Evolutionary conservation across 768 basidiomycete genomes (phyloP), one percentile per base, ranked within the genome.

Genomic region (Amanita inopinata): DNA sequence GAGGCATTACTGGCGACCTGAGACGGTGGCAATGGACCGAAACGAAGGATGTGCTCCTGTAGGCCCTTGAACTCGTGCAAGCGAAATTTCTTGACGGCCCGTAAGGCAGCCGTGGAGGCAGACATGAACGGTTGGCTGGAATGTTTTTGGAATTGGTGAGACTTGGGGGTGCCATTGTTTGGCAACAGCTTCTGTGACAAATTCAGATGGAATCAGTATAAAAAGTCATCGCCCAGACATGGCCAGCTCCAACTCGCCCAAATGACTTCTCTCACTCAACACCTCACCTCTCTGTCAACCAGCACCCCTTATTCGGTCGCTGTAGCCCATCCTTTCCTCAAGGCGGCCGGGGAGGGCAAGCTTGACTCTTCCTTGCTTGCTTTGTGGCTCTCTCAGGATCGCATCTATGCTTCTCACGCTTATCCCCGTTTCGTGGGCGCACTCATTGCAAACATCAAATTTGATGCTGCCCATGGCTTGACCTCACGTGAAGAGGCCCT

Each of bases 341-440:
- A 53, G 2, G 59, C 69, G 12, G 80, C 81, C 0, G 77, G 78
- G 2, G 54, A 67, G 2, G 68, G 74, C 10, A 64, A 66, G 2
- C 67, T 87, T 14, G 59, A 67, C 5, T 45, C 65, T 9, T 46
- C 59, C 1, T 64, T 67, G 18, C 71, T 87, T 11, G 65, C 70
- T 1, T 61, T 78, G 36, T 86, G 78, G 73, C 71, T 86, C 45
- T 69, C 73, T 10, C 84, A 87, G 50, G 84, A 87, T 56, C 71
- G 76, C 38, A 72, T 81, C 43, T 87, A 86, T 56, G 83, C 82
- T 22, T 74, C 75, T 1, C 76, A 79, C 42, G 84, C 79, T 1
- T 86, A 85, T 55, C 81, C 83, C 10, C 73, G 72, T 40, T 83
- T 82, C 63, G 74, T 84, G 49, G 80, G 79, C 19, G 58, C 70